phyloP scores from a whole-genome alignment of 2,329 filamentous ascomycete species.

The Calonectria hongkongensis region DNA sequence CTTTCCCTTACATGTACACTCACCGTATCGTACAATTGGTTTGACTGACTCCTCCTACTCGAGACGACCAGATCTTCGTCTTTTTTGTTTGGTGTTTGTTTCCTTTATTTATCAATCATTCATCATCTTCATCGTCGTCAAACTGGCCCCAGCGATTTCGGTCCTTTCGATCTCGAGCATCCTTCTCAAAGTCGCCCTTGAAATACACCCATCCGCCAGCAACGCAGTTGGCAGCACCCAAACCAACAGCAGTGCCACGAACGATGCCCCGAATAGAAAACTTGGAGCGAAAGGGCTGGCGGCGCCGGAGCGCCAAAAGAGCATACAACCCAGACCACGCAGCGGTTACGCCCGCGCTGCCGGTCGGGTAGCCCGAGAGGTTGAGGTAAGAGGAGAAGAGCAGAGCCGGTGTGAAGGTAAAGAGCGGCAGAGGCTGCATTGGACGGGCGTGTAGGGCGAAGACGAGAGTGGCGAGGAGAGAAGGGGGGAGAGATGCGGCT shows the following conservation, averaged over 20 bases:
- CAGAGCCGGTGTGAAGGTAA: slow-evolving; percentile 71
- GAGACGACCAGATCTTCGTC: too few species aligned
- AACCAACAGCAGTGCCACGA: slow-evolving; percentile 69
- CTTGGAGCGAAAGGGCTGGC: slow-evolving; percentile 63
- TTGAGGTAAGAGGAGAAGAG: slow-evolving; percentile 76
- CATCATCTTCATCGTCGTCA: slow-evolving; percentile 45
- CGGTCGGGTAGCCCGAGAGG: slow-evolving; percentile 75
- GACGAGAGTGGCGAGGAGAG: slow-evolving; percentile 74
- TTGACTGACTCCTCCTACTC: too few species aligned
- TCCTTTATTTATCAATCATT: not conserved
- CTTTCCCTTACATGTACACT: not conserved
- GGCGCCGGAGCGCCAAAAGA: slow-evolving; percentile 71
- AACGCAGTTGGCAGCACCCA: slow-evolving; percentile 69
- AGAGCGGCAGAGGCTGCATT: slow-evolving; percentile 70
- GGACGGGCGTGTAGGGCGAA: slow-evolving; percentile 74
- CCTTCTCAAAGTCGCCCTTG: slow-evolving; percentile 69
- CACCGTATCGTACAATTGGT: slow-evolving; percentile 10
- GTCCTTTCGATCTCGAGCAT: slow-evolving; percentile 68
- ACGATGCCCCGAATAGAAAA: slow-evolving; percentile 70
- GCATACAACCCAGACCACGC: slow-evolving; percentile 76
- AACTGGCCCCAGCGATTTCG: slow-evolving; percentile 70
- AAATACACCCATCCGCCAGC: slow-evolving; percentile 73
- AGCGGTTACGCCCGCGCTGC: slow-evolving; percentile 73
- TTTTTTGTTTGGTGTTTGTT: too few species aligned
- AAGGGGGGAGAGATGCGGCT: slow-evolving; percentile 74